These are phyloP conservation scores for Cordyceps farinosa DNA, from an alignment of 2,329 filamentous ascomycete genomes.

Conservation along the genomic window DNA sequence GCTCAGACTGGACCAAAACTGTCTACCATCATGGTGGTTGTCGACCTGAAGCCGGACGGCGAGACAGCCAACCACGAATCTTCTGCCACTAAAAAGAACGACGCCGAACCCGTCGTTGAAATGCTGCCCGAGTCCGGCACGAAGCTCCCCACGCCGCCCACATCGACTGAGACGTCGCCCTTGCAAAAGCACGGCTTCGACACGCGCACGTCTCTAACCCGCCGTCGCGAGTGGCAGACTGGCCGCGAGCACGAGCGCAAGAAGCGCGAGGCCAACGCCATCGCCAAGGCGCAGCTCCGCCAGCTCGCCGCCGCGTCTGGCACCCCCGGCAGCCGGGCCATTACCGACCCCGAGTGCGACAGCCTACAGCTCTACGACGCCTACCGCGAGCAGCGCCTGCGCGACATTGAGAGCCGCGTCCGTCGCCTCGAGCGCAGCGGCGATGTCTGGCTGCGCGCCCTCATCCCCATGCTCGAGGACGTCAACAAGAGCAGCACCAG, in stretches of 20 bases:
- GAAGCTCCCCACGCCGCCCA: slow-evolving; percentile 28
- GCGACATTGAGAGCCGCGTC: slow-evolving; percentile 47
- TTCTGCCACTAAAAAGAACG: not conserved
- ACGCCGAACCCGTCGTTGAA: not conserved
- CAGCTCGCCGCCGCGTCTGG: slow-evolving; percentile 23
- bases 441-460: slow-evolving; percentile 42
- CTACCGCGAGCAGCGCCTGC: slow-evolving; percentile 39
- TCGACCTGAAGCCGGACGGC: slow-evolving; percentile 30
- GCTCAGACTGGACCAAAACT: slow-evolving; percentile 26
- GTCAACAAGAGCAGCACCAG: slow-evolving; percentile 33
- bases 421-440: slow-evolving; percentile 45
- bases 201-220: slow-evolving; percentile 31
- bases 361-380: slow-evolving; percentile 38
- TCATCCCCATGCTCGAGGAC: slow-evolving; percentile 44
- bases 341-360: slow-evolving; percentile 31
- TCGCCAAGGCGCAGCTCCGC: slow-evolving; percentile 24
- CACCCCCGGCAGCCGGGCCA: slow-evolving; percentile 21
- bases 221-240: slow-evolving; percentile 34
- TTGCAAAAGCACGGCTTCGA: slow-evolving; percentile 23
- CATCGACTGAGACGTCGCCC: slow-evolving; percentile 30
- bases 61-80: not conserved
- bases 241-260: slow-evolving; percentile 28
- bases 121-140: slow-evolving; percentile 3
- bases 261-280: slow-evolving; percentile 22
- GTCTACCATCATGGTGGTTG: slow-evolving; percentile 39